A percentile compares a stretch with the other conserved stretches of the same genome.
phyloP scores from a whole-genome alignment of 805 yeast genomes.

The Candida fluviatilis region DNA sequence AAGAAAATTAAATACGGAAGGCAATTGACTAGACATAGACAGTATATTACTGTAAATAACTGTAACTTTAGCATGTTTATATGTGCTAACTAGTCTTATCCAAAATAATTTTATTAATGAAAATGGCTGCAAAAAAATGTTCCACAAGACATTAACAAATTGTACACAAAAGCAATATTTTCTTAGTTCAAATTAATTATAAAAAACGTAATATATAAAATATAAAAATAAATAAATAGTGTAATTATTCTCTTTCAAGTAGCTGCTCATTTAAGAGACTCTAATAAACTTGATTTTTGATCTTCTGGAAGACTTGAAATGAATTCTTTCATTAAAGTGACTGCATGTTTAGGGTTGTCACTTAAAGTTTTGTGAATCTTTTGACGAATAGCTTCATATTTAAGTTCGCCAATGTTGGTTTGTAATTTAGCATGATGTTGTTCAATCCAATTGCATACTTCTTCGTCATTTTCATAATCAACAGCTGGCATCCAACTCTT shows the following conservation, averaged over 20 bases:
- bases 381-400: constrained; percentile 62
- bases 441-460: constrained; percentile 83
- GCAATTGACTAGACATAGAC: neutral
- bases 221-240: neutral
- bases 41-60: neutral
- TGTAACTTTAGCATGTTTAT: neutral
- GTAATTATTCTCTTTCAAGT: neutral
- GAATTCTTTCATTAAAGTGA: constrained; percentile 32
- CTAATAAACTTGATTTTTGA: constrained; percentile 27
- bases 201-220: neutral
- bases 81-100: neutral
- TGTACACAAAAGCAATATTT: neutral
- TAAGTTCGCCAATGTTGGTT: constrained; percentile 55
- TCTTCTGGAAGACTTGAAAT: constrained; percentile 30
- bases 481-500: constrained; percentile 83
- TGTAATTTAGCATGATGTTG: constrained; percentile 65
- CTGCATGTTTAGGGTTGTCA: constrained; percentile 27
- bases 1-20: constrained; percentile 46
- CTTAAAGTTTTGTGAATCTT: constrained; percentile 51
- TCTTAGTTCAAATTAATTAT: neutral
- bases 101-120: neutral
- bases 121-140: neutral
- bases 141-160: neutral
- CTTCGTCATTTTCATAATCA: constrained; percentile 67
- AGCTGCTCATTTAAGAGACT: constrained; percentile 14